These are phyloP conservation scores for Solanum appendiculatum DNA, from an alignment of 257 asterid species.

Conservation along the genomic window DNA sequence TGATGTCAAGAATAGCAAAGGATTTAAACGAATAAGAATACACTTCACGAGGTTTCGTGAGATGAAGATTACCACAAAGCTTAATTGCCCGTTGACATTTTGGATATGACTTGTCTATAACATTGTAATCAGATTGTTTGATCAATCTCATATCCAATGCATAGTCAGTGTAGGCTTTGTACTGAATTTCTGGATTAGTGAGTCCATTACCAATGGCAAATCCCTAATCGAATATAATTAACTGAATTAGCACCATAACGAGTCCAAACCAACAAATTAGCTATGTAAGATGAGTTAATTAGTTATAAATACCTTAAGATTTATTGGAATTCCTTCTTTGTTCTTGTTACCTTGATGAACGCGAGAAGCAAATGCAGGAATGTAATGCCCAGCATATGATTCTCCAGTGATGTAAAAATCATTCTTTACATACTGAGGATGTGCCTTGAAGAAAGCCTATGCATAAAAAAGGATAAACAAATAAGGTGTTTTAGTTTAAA, in stretches of 20 bases:
- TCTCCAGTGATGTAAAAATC: conserved; percentile 45
- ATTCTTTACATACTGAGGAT: conserved; percentile 31
- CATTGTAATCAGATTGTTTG: conserved; percentile 4
- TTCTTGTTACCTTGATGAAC: conserved; percentile 21
- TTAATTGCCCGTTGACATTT: background rate
- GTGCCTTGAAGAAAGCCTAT: conserved; percentile 30
- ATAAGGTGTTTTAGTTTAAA: background rate
- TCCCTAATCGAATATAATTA: conserved; percentile 5
- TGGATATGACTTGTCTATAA: background rate
- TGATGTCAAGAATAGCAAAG: background rate
- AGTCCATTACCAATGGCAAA: conserved; percentile 42
- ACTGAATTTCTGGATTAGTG: conserved; percentile 38
- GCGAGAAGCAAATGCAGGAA: conserved; percentile 41
- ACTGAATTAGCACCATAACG: background rate
- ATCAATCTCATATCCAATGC: conserved; percentile 30
- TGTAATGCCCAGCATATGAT: conserved; percentile 49
- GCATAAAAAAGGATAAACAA: background rate
- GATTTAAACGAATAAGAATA: background rate
- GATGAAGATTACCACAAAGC: conserved; percentile 5
- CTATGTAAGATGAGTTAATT: background rate
- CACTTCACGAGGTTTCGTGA: background rate
- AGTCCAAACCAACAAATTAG: background rate
- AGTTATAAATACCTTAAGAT: conserved; percentile 8
- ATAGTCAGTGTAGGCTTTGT: conserved; percentile 29
- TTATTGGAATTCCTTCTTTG: conserved; percentile 10